Base-by-base conservation (phyloP, 2,329 filamentous ascomycete species). In the Magnaporthiopsis rhizophila region DNA sequence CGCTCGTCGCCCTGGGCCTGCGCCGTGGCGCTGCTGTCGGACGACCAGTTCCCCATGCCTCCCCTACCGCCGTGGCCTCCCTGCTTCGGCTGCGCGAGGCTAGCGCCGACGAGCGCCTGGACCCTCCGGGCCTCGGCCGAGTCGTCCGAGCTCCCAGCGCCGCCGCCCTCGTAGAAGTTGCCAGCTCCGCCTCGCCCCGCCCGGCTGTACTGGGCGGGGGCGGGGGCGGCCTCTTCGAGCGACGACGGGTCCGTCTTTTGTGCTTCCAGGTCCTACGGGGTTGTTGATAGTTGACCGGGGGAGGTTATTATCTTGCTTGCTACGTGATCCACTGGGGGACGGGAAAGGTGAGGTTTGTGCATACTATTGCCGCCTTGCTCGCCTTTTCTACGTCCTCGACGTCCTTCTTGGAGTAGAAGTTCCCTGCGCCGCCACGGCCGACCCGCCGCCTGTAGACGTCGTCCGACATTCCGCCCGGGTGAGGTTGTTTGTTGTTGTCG, bases 371-470 rank as follows among this genome's bases (percentile, higher is more conserved):
- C n/a, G 21, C 45, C n/a, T 24, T 24, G 45, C 18, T 21, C 45
- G 45, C 45, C 45, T 53, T 53, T 21, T 76, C 64, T 72, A 74
- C 77, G 36, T 82, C 79, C 34, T 84, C 78, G 32, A 82, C 72
- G 65, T 85, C 79, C 68, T 81, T 78, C 67, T 81, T 79, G 70
- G 78, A 78, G 70, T 81, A 81, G 72, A 82, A 87, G 74, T 89
- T 89, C 63, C 86, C 86, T 7, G 86, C 86, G 62, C 86, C 86
- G 64, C 86, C 86, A 61, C 86, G 83, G 64, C 86, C 86, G 58
- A 81, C 78, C 65, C 79, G 79, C 68, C 78, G 79, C 68, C 78
- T 78, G 68, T 81, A 82, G 62, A 77, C 77, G 69, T 82, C 45
- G 21, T 53, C 82, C 65, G 70, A 71, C 71, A 53, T 53, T n/a